Percentiles rank a stretch among this genome's conserved stretches.
phyloP scores from a whole-genome alignment of 2,329 filamentous ascomycete species.

The Simplicillium sp. region DNA sequence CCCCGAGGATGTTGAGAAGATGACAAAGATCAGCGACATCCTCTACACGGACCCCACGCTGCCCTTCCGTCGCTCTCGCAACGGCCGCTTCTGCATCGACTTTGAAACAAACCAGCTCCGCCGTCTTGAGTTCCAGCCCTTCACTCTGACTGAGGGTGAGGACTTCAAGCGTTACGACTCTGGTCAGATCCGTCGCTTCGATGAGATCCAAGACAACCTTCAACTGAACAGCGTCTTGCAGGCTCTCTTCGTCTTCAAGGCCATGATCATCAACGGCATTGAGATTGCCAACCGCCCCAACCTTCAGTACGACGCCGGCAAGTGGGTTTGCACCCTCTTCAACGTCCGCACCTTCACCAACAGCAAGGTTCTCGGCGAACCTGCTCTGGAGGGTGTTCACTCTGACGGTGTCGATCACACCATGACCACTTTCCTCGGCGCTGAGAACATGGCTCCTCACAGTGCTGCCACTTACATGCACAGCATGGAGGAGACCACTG shows the following conservation, averaged over 20 bases:
- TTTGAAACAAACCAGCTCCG: constrained; percentile 13
- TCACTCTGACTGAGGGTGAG: constrained; percentile 15
- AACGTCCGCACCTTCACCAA: constrained; percentile 19
- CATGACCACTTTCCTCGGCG: constrained; percentile 19
- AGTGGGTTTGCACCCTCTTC: constrained; percentile 18
- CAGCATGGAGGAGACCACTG: constrained; percentile 15
- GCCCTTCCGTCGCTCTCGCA: constrained; percentile 14
- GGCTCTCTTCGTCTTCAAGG: constrained; percentile 20
- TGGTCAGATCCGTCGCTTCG: constrained; percentile 16
- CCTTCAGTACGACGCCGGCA: constrained; percentile 16
- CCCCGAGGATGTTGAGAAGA: constrained; percentile 13
- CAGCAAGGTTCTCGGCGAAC: constrained; percentile 16
- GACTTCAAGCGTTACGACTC: constrained; percentile 21
- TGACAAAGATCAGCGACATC: constrained; percentile 13
- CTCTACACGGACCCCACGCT: constrained; percentile 17
- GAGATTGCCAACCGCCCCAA: constrained; percentile 11
- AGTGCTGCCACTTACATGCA: constrained; percentile 21
- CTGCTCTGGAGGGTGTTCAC: constrained; percentile 21
- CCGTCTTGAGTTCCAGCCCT: constrained; percentile 20
- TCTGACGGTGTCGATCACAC: constrained; percentile 21
- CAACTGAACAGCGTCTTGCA: constrained; percentile 20
- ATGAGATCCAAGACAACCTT: constrained; percentile 16
- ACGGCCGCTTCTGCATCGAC: constrained; percentile 17
- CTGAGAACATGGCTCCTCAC: constrained; percentile 16
- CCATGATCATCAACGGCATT: constrained; percentile 16